Base-by-base conservation (phyloP, 1,139 yeast species). In the Taphrina sp. region DNA sequence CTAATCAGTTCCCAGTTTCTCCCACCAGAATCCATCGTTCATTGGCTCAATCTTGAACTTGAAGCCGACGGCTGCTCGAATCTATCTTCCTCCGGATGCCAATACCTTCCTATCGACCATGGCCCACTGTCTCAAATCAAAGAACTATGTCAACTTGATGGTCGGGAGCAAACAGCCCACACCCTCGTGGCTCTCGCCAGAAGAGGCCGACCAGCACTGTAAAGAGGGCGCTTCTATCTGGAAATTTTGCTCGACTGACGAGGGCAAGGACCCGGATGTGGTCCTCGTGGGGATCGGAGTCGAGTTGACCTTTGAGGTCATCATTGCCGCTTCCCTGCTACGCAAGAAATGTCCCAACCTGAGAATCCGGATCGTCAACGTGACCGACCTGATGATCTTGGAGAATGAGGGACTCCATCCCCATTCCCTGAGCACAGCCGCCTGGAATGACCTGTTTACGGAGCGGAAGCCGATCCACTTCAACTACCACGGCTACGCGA, bases 191-290 rank as follows among this genome's bases (percentile, higher is more conserved):
- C 58, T 61, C 12, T 37, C 56, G 24, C 51, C 58, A 17, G 64
- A 61, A 26, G 64, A 61, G 28, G 64, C 64, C 12, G 63, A 61
- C 37, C 57, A 51, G 16, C 64, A 61, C 45, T 60, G 62, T 36
- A 57, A 57, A 3, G 62, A 62, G n/a, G 64, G 64, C n/a, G 64
- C 64, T 10, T 57, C 61, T n/a, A 57, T 61, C 28, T 61, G 62
- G 61, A 60, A 60, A 43, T 61, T 59, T 28, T 61, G 62, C 3
- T 59, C 61, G 20, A 60, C 61, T 8, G 64, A 61, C 41, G 60
- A 54, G 17, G 64, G 64, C 5, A 10, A 58, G 34, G 53, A 61
- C 33, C 64, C 64, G 2, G 64, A 61, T 38, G 63, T 61, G 16
- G 64, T 61, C 24, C 57, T 61, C 8, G 63, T 57, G 29, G 63